Percentiles rank a stretch among this genome's conserved stretches.
These are phyloP conservation scores for Brassica rapa DNA, from an alignment of 345 rosid genomes.

Conservation along the genomic window DNA sequence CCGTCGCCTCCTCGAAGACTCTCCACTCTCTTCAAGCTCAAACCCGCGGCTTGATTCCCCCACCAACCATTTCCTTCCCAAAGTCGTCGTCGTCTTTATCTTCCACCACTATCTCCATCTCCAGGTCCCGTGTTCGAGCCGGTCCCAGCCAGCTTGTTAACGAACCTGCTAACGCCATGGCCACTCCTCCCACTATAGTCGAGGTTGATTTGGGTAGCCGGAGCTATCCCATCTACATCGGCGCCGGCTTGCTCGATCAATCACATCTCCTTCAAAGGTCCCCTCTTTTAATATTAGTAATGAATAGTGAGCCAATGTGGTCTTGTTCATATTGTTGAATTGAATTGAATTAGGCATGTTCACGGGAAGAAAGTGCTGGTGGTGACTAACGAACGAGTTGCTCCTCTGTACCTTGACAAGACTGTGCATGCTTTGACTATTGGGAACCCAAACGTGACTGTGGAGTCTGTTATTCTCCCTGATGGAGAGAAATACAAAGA, in stretches of 20 bases:
- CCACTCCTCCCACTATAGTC: constrained; percentile 60
- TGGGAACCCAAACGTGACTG: constrained; percentile 81
- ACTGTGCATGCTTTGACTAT: constrained; percentile 72
- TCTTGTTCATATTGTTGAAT: neutral
- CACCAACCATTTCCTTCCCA: constrained; percentile 28
- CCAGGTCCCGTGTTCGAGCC: constrained; percentile 46
- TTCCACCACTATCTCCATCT: neutral
- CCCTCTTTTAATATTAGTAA: neutral
- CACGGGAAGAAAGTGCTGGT: constrained; percentile 96
- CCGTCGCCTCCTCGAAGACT: constrained; percentile 17
- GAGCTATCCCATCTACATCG: constrained; percentile 95
- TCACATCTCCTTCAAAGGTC: constrained; percentile 83
- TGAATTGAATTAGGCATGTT: constrained; percentile 59
- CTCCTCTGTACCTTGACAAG: constrained; percentile 74
- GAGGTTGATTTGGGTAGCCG: constrained; percentile 88
- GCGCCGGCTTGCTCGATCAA: constrained; percentile 81
- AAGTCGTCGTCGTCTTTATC: constrained; percentile 36
- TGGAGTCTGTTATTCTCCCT: constrained; percentile 80
- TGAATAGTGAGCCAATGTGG: neutral
- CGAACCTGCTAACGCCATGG: constrained; percentile 46
- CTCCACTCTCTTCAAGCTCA: constrained; percentile 38
- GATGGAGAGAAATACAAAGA: constrained; percentile 93
- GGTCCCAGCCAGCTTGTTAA: constrained; percentile 64
- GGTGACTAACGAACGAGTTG: constrained; percentile 79
- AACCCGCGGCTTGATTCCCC: constrained; percentile 39